Evolutionary conservation across 139 green algal species (phyloP), one percentile per base, ranked within the genome.

Genomic region (Picochlorum sp.): DNA sequence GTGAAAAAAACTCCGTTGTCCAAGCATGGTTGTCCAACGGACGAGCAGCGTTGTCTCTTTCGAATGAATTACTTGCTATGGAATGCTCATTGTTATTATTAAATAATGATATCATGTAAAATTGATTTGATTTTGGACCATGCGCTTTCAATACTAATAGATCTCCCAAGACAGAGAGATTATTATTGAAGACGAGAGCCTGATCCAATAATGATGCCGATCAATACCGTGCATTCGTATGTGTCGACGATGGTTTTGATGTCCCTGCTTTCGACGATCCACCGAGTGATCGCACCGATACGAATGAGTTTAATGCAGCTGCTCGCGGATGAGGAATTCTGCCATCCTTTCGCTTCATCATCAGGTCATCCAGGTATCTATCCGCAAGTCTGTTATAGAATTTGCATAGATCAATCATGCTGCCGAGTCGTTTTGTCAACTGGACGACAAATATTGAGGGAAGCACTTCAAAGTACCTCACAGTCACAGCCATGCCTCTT

Each of bases 381-480:
- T 14, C 37, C 5, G 64, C 26, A 13, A 71, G 49, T 13, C 52
- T 18, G 37, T 46, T 46, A 50, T 71, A 71, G 20, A 71, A 44
- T 34, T 65, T 71, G 51, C 32, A 71, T 9, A 71, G 28, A 32
- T 71, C 49, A 7, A 71, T 16, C 61, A 58, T 47, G 41, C 34
- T 18, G 28, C 64, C 70, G 2, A 20, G 20, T 14, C 15, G 2
- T 23, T 64, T 69, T 16, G 37, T 49, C 1, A 76, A 61, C 64
- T 72, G 56, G 20, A 70, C 66, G 15, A 76, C 56, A 6, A 68
- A 49, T 26, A 76, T 32, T 16, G 64, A 65, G 8, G 70, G 23
- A 56, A 71, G 58, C 26, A 76, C 26, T 37, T 76, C 64, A 23
- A 72, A 54, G n/a, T 62, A 18, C 15, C 68, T 64, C 6, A 69